Base-by-base conservation (phyloP, 176 grass and related monocot genomes). In the Pontederia paniculata region DNA sequence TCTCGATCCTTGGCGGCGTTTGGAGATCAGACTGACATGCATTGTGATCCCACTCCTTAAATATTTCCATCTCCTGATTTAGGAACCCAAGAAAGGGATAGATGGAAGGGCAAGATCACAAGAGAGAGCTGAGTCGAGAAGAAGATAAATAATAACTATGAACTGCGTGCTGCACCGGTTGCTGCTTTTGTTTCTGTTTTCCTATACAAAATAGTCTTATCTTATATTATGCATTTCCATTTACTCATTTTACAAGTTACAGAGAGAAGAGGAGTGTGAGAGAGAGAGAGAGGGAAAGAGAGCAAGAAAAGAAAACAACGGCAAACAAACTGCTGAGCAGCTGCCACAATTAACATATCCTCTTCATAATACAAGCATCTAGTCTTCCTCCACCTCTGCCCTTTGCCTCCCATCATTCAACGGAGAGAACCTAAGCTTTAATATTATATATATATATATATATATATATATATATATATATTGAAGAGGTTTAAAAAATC, bases 61-160 rank as follows among this genome's bases (percentile, higher is more conserved):
- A 59, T 17, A 59, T 17, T 42, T 17, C 19, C 10, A 59, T 41
- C 28, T 6, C 7, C 28, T 17, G 44, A 22, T 63, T 63, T 48
- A 17, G 44, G 60, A 63, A 63, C 47, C 47, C 19, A 63, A 63
- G 12, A 63, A 45, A 22, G 23, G 43, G 37, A 20, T n/a, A 11
- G 5, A 25, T 10, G 17, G 28, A 58, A n/a, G n/a, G n/a, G 9
- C 28, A n/a, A 37, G 28, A 37, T 2, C 28, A 37, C 10, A 8
- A 58, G 55, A 12, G 2, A 25, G 19, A n/a, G 28, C 15, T 0
- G 50, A 52, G 22, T 14, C 13, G 21, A 12, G 20, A 12, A 56
- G 28, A 37, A 37, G 28, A 37, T 37, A 37, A 37, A 37, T 37
- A n/a, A 37, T 37, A 37, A 37, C 28, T 37, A 37, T 2, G 28